These are phyloP conservation scores for Pleomassaria siparia DNA, from an alignment of 2,329 filamentous ascomycete species.

Conservation along the genomic window DNA sequence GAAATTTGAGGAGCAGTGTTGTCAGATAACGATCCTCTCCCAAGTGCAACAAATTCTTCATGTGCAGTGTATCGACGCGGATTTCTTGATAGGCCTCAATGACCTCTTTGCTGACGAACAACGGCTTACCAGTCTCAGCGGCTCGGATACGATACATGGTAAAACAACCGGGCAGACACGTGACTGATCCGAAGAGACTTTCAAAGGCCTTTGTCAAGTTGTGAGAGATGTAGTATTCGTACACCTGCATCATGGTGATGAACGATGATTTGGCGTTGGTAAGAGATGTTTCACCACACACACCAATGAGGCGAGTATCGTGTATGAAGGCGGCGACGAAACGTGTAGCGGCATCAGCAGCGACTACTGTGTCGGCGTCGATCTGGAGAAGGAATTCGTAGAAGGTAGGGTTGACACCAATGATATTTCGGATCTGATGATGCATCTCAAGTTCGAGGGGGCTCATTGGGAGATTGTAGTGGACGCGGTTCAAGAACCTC, in stretches of 20 bases:
- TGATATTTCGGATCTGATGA: conserved; percentile 97
- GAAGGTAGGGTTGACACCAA: conserved; percentile 96
- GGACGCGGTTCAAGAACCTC: conserved; percentile 98
- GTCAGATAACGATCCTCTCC: conserved; percentile 98
- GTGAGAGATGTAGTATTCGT: conserved; percentile 99
- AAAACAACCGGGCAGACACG: conserved; percentile 97
- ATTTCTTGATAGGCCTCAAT: conserved; percentile 87
- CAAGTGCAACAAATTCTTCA: conserved; percentile 96
- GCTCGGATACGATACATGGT: conserved; percentile 98
- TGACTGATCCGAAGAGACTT: conserved; percentile 94
- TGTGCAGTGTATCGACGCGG: conserved; percentile 95
- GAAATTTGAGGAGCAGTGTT: conserved; percentile 88
- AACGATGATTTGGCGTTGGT: conserved; percentile 92
- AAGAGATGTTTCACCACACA: conserved; percentile 91
- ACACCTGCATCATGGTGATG: conserved; percentile 98
- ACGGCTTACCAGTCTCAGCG: conserved; percentile 88
- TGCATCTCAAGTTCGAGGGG: conserved; percentile 97
- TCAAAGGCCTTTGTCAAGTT: conserved; percentile 97
- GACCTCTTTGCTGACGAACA: conserved; percentile 93
- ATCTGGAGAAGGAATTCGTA: conserved; percentile 97
- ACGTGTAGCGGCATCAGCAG: conserved; percentile 83
- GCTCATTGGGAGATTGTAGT: conserved; percentile 96
- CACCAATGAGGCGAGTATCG: conserved; percentile 88
- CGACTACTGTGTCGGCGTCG: conserved; percentile 94
- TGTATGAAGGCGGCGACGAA: conserved; percentile 89